Percentiles rank a stretch among this genome's conserved stretches.
phyloP scores from a whole-genome alignment of 1,284 basidiomycete genomes.

The Rhizopogon parksii region DNA sequence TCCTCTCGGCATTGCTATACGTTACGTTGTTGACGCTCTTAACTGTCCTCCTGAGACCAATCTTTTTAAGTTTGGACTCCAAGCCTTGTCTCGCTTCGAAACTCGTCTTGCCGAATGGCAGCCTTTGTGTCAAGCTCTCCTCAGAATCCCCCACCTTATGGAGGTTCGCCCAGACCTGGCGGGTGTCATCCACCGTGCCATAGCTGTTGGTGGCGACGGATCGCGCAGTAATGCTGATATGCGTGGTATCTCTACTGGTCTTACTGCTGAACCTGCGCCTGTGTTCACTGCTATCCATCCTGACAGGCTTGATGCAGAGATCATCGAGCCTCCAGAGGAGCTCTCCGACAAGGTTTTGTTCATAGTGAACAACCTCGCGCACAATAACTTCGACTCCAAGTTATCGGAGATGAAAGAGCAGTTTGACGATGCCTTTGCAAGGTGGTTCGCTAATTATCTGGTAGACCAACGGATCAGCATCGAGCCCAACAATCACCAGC shows the following conservation, averaged over 20 bases:
- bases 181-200: constrained; percentile 63
- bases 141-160: constrained; percentile 81
- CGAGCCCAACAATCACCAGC: constrained; percentile 94
- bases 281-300: constrained; percentile 72
- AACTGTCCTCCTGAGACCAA: constrained; percentile 87
- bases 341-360: constrained; percentile 93
- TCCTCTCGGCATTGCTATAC: constrained; percentile 93
- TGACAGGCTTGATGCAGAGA: constrained; percentile 53
- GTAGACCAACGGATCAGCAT: constrained; percentile 94
- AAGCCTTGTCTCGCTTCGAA: constrained; percentile 87
- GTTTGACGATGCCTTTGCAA: constrained; percentile 76
- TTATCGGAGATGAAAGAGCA: constrained; percentile 75
- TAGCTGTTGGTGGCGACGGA: constrained; percentile 47
- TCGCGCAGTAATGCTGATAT: constrained; percentile 32
- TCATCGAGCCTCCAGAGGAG: constrained; percentile 76
- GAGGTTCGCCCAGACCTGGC: constrained; percentile 87
- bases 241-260: constrained; percentile 29
- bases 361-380: constrained; percentile 96
- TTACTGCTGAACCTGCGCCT: constrained; percentile 39
- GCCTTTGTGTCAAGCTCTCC: constrained; percentile 84
- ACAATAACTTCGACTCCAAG: constrained; percentile 88
- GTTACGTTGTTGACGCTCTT: constrained; percentile 94
- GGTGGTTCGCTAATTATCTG: constrained; percentile 98
- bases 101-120: constrained; percentile 89
- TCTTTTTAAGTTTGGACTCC: constrained; percentile 93